Evolutionary conservation across 495 filamentous ascomycete genomes (phyloP).

Genomic region (Neurospora sp.): DNA sequence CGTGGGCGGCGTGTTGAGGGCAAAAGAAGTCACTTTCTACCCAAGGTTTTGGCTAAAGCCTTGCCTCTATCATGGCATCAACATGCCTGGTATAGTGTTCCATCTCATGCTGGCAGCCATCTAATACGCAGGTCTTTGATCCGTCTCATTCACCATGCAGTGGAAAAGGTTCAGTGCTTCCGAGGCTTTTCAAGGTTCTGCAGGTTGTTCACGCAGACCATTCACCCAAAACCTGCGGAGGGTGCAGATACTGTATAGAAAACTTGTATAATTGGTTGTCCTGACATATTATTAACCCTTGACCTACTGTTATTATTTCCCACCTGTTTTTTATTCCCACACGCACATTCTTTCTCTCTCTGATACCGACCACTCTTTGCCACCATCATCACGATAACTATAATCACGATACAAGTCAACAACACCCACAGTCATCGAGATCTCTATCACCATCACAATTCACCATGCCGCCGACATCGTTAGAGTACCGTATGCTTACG

Average conservation of each 20-base stretch:
- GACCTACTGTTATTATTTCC: background rate
- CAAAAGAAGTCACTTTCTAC: too few species aligned
- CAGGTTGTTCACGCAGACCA: background rate
- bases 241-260: background rate
- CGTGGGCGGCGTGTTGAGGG: too few species aligned
- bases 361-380: background rate
- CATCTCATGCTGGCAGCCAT: background rate
- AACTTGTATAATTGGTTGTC: background rate
- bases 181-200: background rate
- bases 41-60: background rate
- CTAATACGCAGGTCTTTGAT: background rate
- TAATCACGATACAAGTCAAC: background rate
- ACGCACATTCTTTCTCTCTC: background rate
- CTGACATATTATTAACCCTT: background rate
- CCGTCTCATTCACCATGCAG: background rate
- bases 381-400: background rate
- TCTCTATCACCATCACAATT: background rate
- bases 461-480: background rate
- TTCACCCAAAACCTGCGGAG: background rate
- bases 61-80: background rate
- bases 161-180: background rate
- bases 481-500: background rate
- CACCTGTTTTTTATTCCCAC: background rate
- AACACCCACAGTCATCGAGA: background rate
- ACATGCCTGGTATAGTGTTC: background rate